Evolutionary conservation across 768 basidiomycete genomes (phyloP), one percentile per base, ranked within the genome.

Genomic region (Boletus vermiculosoides): DNA sequence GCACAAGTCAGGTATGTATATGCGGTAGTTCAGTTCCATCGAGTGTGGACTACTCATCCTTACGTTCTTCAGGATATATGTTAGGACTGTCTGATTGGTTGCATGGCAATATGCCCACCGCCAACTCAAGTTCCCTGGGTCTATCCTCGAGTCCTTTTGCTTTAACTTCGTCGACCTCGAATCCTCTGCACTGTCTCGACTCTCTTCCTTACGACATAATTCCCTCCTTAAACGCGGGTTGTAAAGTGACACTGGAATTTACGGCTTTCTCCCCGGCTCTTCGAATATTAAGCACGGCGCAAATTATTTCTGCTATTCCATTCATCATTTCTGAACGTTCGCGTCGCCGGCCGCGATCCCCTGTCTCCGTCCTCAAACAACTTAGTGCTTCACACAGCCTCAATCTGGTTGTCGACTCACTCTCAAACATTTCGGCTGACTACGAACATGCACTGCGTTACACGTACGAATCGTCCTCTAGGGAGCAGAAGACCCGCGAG

Each of bases 291-390:
- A 74, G 76, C 37, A 60, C 68, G 3, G 54, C 69, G 3, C 80
- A 77, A 60, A 62, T 79, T 34, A 57, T 80, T 30, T 78, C 78
- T 52, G 67, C 77, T 4, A 51, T 81, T 5, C 80, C 82, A 5
- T 81, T 80, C 61, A 66, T 76, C 54, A 62, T 72, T 11, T 68
- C 73, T 28, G 65, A 62, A 49, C 65, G 65, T 59, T 48, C 65
- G 40, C 37, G 71, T 12, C 76, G 80, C 31, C 69, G 78, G 11
- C 71, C 78, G 15, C 59, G 71, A 6, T 63, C 73, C 7, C 63
- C 82, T 22, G 68, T 73, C 22, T 71, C 67, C 16, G 61, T 82
- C 50, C 68, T 80, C 23, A 63, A 74, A 47, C 59, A 72, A 2
- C 67, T 82, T 15, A 64, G 63, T 11, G 68, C 71, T 16, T 57